A percentile compares a stretch with the other conserved stretches of the same genome.
Evolutionary conservation across 2,329 filamentous ascomycete genomes (phyloP).

Genomic region (Penicillium sumatraense): DNA sequence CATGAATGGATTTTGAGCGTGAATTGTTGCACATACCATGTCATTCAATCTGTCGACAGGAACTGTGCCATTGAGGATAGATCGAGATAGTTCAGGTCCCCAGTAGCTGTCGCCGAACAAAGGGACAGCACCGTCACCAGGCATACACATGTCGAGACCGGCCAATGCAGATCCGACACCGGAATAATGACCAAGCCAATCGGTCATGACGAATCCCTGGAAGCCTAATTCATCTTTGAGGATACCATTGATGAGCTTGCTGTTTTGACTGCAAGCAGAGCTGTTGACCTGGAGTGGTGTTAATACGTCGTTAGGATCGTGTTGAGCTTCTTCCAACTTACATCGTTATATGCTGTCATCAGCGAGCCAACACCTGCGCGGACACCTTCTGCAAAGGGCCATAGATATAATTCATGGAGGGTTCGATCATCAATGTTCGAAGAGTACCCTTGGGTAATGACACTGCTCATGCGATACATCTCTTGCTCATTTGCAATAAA

Average conservation of each 20-base stretch:
- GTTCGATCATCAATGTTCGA: slow-evolving; percentile 58
- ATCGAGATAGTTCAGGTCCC: slow-evolving; percentile 59
- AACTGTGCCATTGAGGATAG: slow-evolving; percentile 62
- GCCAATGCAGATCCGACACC: slow-evolving; percentile 64
- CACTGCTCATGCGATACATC: slow-evolving; percentile 54
- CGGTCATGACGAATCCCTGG: slow-evolving; percentile 71
- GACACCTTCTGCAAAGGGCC: slow-evolving; percentile 57
- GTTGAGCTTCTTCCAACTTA: slow-evolving; percentile 24
- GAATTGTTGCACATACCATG: slow-evolving; percentile 37
- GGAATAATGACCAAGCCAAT: slow-evolving; percentile 68
- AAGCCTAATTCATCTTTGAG: slow-evolving; percentile 76
- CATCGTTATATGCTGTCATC: slow-evolving; percentile 51
- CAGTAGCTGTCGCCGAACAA: slow-evolving; percentile 59
- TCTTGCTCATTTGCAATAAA: slow-evolving; percentile 57
- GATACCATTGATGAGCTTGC: slow-evolving; percentile 69
- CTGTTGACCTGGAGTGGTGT: slow-evolving; percentile 61
- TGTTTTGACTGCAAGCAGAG: slow-evolving; percentile 70
- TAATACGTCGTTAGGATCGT: not conserved
- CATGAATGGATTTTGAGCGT: not conserved
- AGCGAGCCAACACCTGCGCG: slow-evolving; percentile 53
- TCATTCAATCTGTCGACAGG: slow-evolving; percentile 61
- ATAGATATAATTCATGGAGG: slow-evolving; percentile 51
- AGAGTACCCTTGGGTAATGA: slow-evolving; percentile 45
- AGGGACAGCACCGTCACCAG: slow-evolving; percentile 61
- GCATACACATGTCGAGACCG: slow-evolving; percentile 73